Conservation (phyloP, 2,329 filamentous ascomycete genomes). For the Arthrobotrys sinensis region DNA sequence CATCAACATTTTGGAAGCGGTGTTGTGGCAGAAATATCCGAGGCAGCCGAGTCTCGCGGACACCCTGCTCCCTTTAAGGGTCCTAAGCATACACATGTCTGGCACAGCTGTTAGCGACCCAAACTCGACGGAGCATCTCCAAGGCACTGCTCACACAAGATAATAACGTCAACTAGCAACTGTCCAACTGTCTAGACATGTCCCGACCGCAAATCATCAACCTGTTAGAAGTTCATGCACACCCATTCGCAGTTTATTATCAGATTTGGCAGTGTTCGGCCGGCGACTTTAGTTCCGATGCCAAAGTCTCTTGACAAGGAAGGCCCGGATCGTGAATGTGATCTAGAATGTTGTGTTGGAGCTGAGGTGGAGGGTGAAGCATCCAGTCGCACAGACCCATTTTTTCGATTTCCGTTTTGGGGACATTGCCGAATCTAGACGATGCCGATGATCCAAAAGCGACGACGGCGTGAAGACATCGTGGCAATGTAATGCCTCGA, state of each 20-base stretch:
- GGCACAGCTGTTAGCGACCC: no score
- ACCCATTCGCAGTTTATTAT: neutral
- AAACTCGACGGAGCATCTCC: neutral
- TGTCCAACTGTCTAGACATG: neutral
- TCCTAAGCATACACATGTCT: no score
- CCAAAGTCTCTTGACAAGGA: neutral
- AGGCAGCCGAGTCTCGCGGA: no score
- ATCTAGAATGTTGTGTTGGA: slow-evolving; percentile 16
- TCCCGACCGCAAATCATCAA: neutral
- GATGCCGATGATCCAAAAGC: neutral
- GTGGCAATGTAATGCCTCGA: neutral
- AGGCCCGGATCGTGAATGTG: neutral
- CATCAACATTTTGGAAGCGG: no score
- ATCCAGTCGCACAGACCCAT: neutral
- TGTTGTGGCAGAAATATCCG: no score
- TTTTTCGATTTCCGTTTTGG: slow-evolving; percentile 17
- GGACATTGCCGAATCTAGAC: slow-evolving; percentile 18
- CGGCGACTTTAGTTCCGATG: neutral
- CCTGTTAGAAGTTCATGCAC: neutral
- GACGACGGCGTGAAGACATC: neutral
- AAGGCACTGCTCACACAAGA: neutral
- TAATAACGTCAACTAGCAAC: neutral
- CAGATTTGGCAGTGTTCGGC: neutral
- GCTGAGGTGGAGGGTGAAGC: neutral
- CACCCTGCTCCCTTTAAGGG: no score